Percentiles rank a stretch among this genome's conserved stretches.
phyloP scores from a whole-genome alignment of 2,329 filamentous ascomycete genomes.

The Diaporthe citri region DNA sequence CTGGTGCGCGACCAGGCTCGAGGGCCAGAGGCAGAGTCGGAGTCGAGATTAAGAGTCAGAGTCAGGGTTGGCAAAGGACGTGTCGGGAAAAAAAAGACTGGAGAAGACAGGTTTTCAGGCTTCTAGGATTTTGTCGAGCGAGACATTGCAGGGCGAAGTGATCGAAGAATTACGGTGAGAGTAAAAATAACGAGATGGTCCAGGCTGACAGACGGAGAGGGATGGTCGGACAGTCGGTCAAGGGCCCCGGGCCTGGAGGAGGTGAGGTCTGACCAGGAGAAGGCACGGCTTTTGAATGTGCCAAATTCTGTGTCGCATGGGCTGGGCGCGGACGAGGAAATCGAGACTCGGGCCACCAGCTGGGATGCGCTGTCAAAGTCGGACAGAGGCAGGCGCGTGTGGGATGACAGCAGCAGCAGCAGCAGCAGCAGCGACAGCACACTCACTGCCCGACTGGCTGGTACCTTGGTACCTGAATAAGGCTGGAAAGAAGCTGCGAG shows the following conservation, averaged over 20 bases:
- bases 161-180: background rate
- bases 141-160: constrained; percentile 6
- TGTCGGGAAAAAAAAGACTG: background rate
- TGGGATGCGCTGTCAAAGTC: background rate
- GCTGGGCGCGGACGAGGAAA: background rate
- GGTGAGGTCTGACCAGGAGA: background rate
- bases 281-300: constrained; percentile 11
- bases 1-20: constrained; percentile 1
- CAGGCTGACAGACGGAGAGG: background rate
- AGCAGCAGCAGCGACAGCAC: background rate
- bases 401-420: background rate
- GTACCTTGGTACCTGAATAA: constrained; percentile 13
- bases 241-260: constrained; percentile 8
- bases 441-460: background rate
- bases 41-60: background rate
- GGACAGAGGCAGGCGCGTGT: background rate
- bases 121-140: constrained; percentile 10
- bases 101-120: background rate
- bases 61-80: background rate
- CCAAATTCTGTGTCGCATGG: background rate
- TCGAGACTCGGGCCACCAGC: constrained; percentile 6
- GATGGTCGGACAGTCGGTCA: constrained; percentile 13
- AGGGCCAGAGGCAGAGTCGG: constrained; percentile 2
- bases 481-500: constrained; percentile 22
- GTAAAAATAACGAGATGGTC: background rate